A percentile compares a stretch with the other conserved stretches of the same genome.
Evolutionary conservation across 768 basidiomycete species (phyloP).

Genomic region (Trametes maxima): DNA sequence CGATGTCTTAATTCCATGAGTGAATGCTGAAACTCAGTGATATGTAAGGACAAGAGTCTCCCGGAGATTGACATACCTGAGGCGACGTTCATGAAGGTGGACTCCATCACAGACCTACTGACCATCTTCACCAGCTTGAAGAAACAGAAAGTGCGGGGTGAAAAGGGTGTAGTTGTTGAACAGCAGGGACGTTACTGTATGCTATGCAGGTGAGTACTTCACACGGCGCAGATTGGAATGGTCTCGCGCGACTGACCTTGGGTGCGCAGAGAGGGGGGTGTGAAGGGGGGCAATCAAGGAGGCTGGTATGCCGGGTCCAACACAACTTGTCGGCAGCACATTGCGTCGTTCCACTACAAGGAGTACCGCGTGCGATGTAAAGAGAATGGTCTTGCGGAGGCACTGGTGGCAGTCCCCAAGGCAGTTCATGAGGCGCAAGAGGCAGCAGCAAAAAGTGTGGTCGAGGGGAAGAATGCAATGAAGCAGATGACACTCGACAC

Average conservation of each 20-base stretch:
- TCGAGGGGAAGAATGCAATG: too few relatives aligned
- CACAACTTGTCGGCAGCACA: slow-evolving; percentile 1
- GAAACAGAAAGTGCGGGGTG: not conserved
- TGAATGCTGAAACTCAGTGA: not conserved
- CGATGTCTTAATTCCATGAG: too few relatives aligned
- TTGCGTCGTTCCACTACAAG: not conserved
- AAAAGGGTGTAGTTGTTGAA: not conserved
- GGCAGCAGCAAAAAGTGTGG: not conserved
- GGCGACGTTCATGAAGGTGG: not conserved
- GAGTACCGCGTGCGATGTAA: not conserved
- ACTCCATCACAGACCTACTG: not conserved
- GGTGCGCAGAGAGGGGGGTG: not conserved
- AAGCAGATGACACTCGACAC: not conserved
- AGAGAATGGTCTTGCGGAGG: not conserved
- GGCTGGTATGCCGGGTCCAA: slow-evolving; percentile 1
- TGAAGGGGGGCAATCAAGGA: not conserved
- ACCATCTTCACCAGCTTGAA: not conserved
- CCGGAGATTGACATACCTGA: not conserved
- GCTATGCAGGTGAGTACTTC: not conserved
- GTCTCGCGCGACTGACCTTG: not conserved
- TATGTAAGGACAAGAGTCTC: not conserved
- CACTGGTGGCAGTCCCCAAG: not conserved
- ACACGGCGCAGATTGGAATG: not conserved
- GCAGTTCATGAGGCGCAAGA: not conserved
- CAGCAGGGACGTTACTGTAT: not conserved